Base-by-base conservation (phyloP, 495 filamentous ascomycete genomes). In the Bacidia gigantensis region DNA sequence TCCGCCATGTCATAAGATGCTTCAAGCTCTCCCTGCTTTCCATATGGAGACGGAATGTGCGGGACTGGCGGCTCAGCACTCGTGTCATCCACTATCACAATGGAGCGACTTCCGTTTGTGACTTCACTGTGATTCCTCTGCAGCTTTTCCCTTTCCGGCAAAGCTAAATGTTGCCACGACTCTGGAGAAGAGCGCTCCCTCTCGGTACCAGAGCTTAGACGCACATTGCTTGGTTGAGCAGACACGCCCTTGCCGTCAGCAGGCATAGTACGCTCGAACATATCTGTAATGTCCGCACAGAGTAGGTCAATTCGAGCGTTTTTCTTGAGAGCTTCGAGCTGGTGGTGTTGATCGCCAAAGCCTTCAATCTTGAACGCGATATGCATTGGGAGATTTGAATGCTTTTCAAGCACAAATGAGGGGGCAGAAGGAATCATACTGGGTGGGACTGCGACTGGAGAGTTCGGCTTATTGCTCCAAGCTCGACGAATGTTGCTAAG, bases 401-500 rank as follows among this genome's bases (percentile, higher is more conserved):
- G 72, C 51, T 71, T 72, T 32, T 40, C 49, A 39, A 50, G 50
- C 25, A 58, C 35, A 26, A 58, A 49, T 26, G 50, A 54, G 22
- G 56, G 47, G 12, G 56, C 47, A 2, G 50, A 46, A 12, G 55
- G 42, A 10, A 56, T 23, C 9, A 56, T 29, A 26, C 45, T 47
- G 45, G 52, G 46, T 51, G 70, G 67, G 23, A 65, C 67, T 21
- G 69, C 66, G 38, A 67, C 61, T 62, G 64, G 35, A 62, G 73
- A 54, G 62, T 72, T 68, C 2, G 60, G 60, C 62, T 79, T 83
- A 39, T 77, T 86, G 58, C 89, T 86, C 46, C 96, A 64, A n/a
- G 82, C 90, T 32, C 90, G 84, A 41, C 86, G 83, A 29, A 97
- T 86, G 55, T 83, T 88, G 0, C 89, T 89, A 43, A 98, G 73